These are phyloP conservation scores for Hirsutella minnesotensis DNA, from an alignment of 2,329 filamentous ascomycete species.

Conservation along the genomic window DNA sequence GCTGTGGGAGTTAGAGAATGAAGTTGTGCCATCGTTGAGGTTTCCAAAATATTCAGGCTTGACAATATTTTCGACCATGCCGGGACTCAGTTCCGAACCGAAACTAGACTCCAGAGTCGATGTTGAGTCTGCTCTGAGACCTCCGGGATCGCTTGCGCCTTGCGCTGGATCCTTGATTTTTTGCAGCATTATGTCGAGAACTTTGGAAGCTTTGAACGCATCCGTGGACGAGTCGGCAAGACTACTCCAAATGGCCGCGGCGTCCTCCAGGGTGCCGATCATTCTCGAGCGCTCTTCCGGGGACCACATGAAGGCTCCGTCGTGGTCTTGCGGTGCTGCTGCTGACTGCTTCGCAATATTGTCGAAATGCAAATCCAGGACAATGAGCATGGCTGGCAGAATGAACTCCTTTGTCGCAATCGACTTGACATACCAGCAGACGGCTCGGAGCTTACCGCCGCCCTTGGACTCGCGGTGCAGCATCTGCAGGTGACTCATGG, in stretches of 20 bases:
- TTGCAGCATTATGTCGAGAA: constrained; percentile 73
- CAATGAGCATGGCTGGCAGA: constrained; percentile 73
- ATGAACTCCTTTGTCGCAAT: constrained; percentile 78
- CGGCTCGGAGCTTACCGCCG: constrained; percentile 57
- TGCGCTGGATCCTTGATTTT: constrained; percentile 44
- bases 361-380: constrained; percentile 69
- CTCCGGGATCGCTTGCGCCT: constrained; percentile 4
- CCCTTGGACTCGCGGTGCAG: constrained; percentile 64
- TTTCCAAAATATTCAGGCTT: constrained; percentile 14
- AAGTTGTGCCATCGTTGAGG: constrained; percentile 14
- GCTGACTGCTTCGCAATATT: constrained; percentile 33
- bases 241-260: constrained; percentile 68
- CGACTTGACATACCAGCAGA: constrained; percentile 69
- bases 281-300: constrained; percentile 58
- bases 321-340: constrained; percentile 24
- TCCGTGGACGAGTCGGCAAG: constrained; percentile 73
- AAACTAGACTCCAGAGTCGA: constrained; percentile 25
- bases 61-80: constrained; percentile 13
- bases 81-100: constrained; percentile 21
- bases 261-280: constrained; percentile 60
- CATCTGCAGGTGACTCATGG: constrained; percentile 65
- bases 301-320: constrained; percentile 43
- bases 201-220: constrained; percentile 72
- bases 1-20: constrained; percentile 25
- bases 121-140: constrained; percentile 10